Evolutionary conservation across 2,329 filamentous ascomycete species (phyloP).

Genomic region (Epichloe hybrida): DNA sequence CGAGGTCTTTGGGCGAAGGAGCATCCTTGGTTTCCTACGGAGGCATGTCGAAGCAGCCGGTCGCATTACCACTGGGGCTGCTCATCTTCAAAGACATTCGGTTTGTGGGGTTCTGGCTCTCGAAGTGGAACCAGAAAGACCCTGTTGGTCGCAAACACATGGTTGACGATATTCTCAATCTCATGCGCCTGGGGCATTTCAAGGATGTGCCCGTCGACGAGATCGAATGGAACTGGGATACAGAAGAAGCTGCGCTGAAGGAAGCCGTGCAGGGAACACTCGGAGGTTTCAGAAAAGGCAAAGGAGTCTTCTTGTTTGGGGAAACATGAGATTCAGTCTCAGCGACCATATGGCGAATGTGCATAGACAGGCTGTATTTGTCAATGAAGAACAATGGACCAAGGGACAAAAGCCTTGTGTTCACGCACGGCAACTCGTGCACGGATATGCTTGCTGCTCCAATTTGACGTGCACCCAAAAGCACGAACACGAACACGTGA

Average conservation of each 20-base stretch:
- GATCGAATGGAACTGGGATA: conserved; percentile 73
- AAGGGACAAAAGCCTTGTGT: too few species aligned
- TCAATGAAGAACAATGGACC: too few species aligned
- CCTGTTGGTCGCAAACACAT: conserved; percentile 62
- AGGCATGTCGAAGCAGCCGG: conserved; percentile 82
- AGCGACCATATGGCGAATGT: too few species aligned
- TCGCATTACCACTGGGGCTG: conserved; percentile 66
- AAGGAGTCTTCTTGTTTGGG: conserved; percentile 76
- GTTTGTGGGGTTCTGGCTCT: conserved; percentile 93
- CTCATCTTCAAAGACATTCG: conserved; percentile 87
- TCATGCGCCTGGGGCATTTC: conserved; percentile 66
- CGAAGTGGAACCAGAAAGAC: conserved; percentile 69
- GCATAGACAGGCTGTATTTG: neutral
- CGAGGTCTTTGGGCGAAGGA: conserved; percentile 55
- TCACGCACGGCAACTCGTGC: too few species aligned
- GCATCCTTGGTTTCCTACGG: conserved; percentile 85
- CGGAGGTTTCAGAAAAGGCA: conserved; percentile 72
- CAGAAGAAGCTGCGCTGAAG: conserved; percentile 53
- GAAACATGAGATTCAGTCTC: conserved; percentile 31
- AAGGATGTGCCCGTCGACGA: conserved; percentile 71
- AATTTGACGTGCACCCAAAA: too few species aligned
- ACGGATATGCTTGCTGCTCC: too few species aligned
- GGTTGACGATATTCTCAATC: conserved; percentile 68
- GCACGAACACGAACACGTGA: too few species aligned
- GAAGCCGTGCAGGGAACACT: conserved; percentile 72